Evolutionary conservation across 1,284 basidiomycete genomes (phyloP), one percentile per base, ranked within the genome.

Genomic region (Hymenochaete sp.): DNA sequence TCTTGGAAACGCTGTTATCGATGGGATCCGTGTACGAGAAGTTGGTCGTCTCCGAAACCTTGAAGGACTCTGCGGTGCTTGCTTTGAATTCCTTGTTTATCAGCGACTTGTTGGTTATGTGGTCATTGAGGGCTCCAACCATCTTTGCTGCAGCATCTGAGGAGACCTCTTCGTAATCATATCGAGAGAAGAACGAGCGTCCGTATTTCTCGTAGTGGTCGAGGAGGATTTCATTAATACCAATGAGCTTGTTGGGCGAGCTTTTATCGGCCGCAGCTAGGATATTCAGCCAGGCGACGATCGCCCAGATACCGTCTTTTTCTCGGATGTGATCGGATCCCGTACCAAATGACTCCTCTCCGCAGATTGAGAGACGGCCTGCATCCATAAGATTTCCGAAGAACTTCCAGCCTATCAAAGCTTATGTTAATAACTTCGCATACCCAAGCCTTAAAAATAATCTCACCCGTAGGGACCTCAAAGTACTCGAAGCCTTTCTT

Each of bases 371-470:
- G 32, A 98, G 77, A 36, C 90, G 77, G 0, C 93, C 93, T 36
- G 96, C 95, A 63, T 98, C 95, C 95, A 98, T 98, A 54, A 98
- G 73, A 71, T 98, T 98, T 44, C 95, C 96, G 61, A 98, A 98
- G 79, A 98, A 98, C 68, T 98, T 98, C 95, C 92, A 97, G 47
- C 95, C 90, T 92, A 56, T 9, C 25, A 3, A 29, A 19, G 3
- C 21, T 6, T 6, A 9, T 27, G 2, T 25, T 24, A 25, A 21
- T 24, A 13, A 26, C n/a, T 9, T 6, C 9, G 25, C 13, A n/a
- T 2, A 4, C 19, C 7, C 13, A 29, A 13, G 18, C 13, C n/a
- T 16, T 9, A 16, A 4, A 13, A 18, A 31, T 8, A 1, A 26
- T 10, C 75, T 62, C 51, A 87, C 89, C 93, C 25, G 95, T 98